Evolutionary conservation across 2,329 filamentous ascomycete species (phyloP).

Genomic region (Claviceps maximensis): DNA sequence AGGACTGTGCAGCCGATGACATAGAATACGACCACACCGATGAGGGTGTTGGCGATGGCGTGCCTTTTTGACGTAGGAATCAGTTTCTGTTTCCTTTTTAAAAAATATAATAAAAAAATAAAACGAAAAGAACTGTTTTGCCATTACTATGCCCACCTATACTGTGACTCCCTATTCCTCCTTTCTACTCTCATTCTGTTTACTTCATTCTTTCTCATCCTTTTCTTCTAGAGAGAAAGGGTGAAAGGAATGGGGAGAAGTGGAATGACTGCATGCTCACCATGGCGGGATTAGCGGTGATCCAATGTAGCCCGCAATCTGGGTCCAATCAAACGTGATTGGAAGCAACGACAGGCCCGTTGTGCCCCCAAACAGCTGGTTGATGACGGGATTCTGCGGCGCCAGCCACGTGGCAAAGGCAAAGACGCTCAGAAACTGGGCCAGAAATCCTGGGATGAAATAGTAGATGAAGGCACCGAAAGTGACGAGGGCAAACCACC

Average conservation of each 20-base stretch:
- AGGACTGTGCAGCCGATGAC: conserved; percentile 44
- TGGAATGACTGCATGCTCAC: conserved; percentile 21
- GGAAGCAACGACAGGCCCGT: conserved; percentile 56
- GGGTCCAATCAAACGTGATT: conserved; percentile 66
- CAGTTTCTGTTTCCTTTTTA: background rate
- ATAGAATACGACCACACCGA: conserved; percentile 54
- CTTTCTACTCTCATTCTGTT: background rate
- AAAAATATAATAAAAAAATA: too few species aligned
- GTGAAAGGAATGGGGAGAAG: too few species aligned
- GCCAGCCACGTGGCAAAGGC: conserved; percentile 61
- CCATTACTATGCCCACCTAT: background rate
- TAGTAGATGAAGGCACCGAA: conserved; percentile 49
- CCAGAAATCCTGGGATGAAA: conserved; percentile 56
- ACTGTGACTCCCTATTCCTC: background rate
- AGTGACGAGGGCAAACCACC: conserved; percentile 49
- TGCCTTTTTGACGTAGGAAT: conserved; percentile 31
- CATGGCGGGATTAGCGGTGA: conserved; percentile 59
- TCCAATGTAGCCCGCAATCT: conserved; percentile 53
- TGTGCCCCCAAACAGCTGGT: conserved; percentile 59
- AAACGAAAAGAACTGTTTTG: too few species aligned
- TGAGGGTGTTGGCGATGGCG: conserved; percentile 59
- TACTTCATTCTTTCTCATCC: too few species aligned
- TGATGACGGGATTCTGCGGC: conserved; percentile 53
- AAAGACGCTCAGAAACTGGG: conserved; percentile 56
- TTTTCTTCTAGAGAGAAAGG: too few species aligned